Conservation (phyloP, 306 rosid species). For the Vigna trinervia region DNA sequence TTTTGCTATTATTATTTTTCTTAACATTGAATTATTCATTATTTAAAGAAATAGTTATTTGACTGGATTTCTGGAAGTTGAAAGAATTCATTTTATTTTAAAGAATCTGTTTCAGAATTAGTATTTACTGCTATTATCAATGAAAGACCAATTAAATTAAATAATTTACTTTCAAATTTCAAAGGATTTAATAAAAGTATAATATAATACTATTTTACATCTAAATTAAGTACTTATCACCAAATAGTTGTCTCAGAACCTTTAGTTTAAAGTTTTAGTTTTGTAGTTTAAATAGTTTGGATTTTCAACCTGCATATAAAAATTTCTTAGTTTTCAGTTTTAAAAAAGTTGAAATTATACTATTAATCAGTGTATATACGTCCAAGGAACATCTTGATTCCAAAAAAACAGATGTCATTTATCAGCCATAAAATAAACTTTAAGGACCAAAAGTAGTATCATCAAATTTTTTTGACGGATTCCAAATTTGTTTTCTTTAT, state of each 20-base stretch:
- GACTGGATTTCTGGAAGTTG: background rate
- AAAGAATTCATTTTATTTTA: background rate
- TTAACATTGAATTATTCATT: background rate
- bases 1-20: background rate
- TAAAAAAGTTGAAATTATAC: too few species aligned
- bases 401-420: too few species aligned
- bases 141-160: background rate
- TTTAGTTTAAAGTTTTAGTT: too few species aligned
- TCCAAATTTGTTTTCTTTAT: too few species aligned
- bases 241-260: background rate
- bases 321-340: too few species aligned
- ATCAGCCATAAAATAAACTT: too few species aligned
- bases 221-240: background rate
- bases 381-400: too few species aligned
- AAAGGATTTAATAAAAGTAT: background rate
- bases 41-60: background rate
- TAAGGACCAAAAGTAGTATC: too few species aligned
- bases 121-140: background rate
- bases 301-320: too few species aligned
- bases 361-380: too few species aligned
- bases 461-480: too few species aligned
- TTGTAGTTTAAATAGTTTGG: too few species aligned
- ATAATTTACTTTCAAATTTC: background rate
- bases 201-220: background rate
- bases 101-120: background rate